A percentile compares a stretch with the other conserved stretches of the same genome.
Conservation (phyloP, 2,329 filamentous ascomycete genomes). For the Alternaria longipes region DNA sequence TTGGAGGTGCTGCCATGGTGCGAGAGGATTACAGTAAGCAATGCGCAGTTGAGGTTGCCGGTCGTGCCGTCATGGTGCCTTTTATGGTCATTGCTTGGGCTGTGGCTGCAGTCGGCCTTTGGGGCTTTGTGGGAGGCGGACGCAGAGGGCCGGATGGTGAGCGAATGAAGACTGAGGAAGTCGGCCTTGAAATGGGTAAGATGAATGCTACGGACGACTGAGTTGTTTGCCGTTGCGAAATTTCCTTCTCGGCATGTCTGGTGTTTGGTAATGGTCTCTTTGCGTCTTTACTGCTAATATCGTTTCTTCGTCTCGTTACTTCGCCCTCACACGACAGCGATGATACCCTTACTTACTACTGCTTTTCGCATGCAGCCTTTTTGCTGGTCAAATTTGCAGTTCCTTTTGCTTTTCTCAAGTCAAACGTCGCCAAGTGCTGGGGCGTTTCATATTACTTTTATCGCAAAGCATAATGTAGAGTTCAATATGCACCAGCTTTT, state of each 20-base stretch:
- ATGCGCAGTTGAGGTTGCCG: constrained; percentile 42
- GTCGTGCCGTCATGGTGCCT: constrained; percentile 41
- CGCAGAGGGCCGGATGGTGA: constrained; percentile 30
- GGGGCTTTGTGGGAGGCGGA: constrained; percentile 34
- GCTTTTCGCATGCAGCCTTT: background rate
- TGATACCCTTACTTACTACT: background rate
- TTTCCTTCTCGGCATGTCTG: background rate
- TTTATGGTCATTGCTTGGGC: constrained; percentile 36
- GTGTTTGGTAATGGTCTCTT: background rate
- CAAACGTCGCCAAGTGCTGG: constrained; percentile 23
- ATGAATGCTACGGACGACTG: constrained; percentile 27
- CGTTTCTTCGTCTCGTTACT: background rate
- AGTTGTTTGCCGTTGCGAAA: background rate
- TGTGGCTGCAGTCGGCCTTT: constrained; percentile 32
- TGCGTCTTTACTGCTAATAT: background rate
- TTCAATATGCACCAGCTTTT: background rate
- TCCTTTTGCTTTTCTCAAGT: background rate
- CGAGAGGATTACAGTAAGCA: constrained; percentile 40
- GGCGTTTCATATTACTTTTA: constrained; percentile 7
- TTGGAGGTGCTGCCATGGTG: constrained; percentile 35
- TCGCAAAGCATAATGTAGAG: background rate
- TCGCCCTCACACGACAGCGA: background rate
- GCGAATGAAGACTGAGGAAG: constrained; percentile 40
- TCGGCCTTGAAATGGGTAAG: constrained; percentile 42
- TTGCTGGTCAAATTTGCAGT: constrained; percentile 1